phyloP scores from a whole-genome alignment of 2,329 filamentous ascomycete species.

The Grosmannia penicillata region DNA sequence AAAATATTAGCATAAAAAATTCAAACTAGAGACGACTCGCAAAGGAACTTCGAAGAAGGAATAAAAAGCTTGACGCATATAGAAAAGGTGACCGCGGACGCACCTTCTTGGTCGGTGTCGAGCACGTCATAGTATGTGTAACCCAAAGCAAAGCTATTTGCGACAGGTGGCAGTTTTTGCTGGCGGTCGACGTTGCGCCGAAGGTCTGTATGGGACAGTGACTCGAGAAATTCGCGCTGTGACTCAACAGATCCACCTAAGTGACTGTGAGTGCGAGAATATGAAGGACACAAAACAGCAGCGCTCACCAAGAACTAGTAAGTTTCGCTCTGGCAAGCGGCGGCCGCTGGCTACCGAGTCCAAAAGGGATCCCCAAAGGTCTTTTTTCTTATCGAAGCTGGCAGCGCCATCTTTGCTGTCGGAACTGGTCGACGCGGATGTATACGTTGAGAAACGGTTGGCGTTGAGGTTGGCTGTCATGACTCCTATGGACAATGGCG shows the following conservation, averaged over 20 bases:
- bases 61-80: no score
- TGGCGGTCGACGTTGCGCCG: conserved; percentile 39
- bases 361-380: conserved; percentile 90
- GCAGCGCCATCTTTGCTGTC: conserved; percentile 31
- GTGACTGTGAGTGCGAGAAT: no score
- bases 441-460: conserved; percentile 45
- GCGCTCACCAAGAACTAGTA: conserved; percentile 66
- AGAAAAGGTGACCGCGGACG: conserved; percentile 23
- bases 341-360: conserved; percentile 83
- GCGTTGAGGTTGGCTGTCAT: conserved; percentile 37
- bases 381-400: conserved; percentile 49
- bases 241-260: conserved; percentile 67
- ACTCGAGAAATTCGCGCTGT: conserved; percentile 71
- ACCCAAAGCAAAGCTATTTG: conserved; percentile 82
- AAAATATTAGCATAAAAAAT: neutral
- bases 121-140: conserved; percentile 94
- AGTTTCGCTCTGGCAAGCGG: conserved; percentile 78
- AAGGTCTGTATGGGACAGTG: conserved; percentile 33
- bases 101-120: conserved; percentile 88
- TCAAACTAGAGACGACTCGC: neutral
- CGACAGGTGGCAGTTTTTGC: conserved; percentile 58
- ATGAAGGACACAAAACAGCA: no score
- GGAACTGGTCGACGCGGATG: conserved; percentile 34
- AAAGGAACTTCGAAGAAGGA: neutral
- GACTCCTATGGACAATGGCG: conserved; percentile 1